phyloP scores from a whole-genome alignment of 169 alveolate genomes.

The Plasmodium berghei region DNA sequence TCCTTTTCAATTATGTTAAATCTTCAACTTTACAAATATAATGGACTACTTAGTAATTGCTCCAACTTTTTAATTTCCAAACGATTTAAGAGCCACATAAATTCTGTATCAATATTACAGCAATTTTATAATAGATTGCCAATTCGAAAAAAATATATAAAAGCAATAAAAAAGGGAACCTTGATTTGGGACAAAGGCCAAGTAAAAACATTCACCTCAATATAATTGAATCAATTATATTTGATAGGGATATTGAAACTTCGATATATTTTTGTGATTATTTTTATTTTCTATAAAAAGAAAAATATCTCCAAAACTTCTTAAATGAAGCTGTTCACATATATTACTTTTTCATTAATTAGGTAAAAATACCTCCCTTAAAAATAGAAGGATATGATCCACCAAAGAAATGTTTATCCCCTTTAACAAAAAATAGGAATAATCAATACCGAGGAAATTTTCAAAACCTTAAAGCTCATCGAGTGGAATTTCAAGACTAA shows the following conservation, averaged over 20 bases:
- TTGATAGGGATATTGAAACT: too few relatives aligned
- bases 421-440: conserved; percentile 67
- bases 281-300: too few relatives aligned
- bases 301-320: too few relatives aligned
- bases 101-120: conserved; percentile 88
- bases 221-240: too few relatives aligned
- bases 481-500: conserved; percentile 66
- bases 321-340: too few relatives aligned
- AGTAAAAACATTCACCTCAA: conserved; percentile 39
- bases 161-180: conserved; percentile 88
- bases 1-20: too few relatives aligned
- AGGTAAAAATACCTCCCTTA: conserved; percentile 86
- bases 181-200: conserved; percentile 90
- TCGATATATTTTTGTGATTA: too few relatives aligned
- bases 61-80: conserved; percentile 7
- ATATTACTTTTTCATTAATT: background rate
- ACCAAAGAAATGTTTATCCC: conserved; percentile 83
- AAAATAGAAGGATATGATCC: conserved; percentile 85
- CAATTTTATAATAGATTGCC: conserved; percentile 87
- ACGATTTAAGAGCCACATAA: conserved; percentile 78
- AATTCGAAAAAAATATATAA: conserved; percentile 83
- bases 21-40: too few relatives aligned
- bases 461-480: conserved; percentile 49
- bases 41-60: conserved; percentile 3
- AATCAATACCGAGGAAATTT: conserved; percentile 65